phyloP scores from a whole-genome alignment of 2,329 filamentous ascomycete species.

The Cephalotrichum gorgonifer region DNA sequence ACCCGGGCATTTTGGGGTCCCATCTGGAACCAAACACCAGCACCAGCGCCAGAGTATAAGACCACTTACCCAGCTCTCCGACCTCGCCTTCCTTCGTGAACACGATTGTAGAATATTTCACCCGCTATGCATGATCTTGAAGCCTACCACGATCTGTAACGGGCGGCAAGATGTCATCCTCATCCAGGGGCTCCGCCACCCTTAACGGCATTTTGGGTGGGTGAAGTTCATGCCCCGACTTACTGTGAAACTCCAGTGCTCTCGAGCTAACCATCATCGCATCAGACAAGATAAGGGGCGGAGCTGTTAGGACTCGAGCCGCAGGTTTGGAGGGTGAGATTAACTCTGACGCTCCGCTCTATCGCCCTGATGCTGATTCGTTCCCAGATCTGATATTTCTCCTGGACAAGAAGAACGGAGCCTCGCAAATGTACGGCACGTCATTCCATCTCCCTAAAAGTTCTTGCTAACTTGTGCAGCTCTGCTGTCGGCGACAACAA shows the following conservation, averaged over 20 bases:
- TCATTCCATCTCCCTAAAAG: too few relatives aligned
- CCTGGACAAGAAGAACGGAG: slow-evolving; percentile 22
- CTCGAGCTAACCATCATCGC: not conserved
- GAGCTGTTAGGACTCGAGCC: slow-evolving; percentile 24
- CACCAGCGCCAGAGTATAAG: too few relatives aligned
- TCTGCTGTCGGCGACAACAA: slow-evolving; percentile 55
- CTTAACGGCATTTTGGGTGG: not conserved
- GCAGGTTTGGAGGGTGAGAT: slow-evolving; percentile 29
- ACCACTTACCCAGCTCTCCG: too few relatives aligned
- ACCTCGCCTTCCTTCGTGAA: too few relatives aligned
- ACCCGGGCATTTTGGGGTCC: too few relatives aligned
- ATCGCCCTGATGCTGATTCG: not conserved
- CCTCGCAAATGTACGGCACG: slow-evolving; percentile 22
- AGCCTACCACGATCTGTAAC: not conserved
- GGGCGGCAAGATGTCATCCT: not conserved
- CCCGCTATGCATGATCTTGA: not conserved
- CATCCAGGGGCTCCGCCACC: not conserved
- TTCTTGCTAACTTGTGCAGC: not conserved
- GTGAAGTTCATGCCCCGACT: not conserved
- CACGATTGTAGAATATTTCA: not conserved
- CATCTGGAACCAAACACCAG: too few relatives aligned
- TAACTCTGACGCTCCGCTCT: not conserved
- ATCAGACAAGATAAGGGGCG: slow-evolving; percentile 22
- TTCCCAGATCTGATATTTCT: slow-evolving; percentile 24
- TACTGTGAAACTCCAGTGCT: not conserved